Evolutionary conservation across 208 protist species (phyloP).

Genomic region (Crithidia thermophila): DNA sequence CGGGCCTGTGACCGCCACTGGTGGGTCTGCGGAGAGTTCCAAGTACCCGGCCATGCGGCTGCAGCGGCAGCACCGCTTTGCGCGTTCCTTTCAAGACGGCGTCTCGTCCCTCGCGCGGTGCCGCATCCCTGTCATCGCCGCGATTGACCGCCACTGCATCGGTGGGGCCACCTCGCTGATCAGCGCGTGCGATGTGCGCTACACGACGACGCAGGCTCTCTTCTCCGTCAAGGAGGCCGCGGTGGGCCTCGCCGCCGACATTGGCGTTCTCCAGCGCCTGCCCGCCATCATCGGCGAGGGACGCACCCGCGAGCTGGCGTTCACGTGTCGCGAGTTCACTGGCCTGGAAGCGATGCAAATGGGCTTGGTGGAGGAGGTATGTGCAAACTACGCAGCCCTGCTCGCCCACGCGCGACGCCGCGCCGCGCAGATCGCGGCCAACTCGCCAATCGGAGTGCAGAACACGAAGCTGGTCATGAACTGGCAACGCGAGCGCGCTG

Average conservation of each 20-base stretch:
- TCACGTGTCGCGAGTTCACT: slow-evolving; percentile 55
- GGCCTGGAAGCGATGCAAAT: slow-evolving; percentile 39
- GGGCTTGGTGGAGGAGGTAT: slow-evolving; percentile 71
- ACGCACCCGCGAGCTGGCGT: slow-evolving; percentile 68
- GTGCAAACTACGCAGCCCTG: slow-evolving; percentile 44
- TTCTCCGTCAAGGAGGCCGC: slow-evolving; percentile 71
- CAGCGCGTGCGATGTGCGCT: slow-evolving; percentile 70
- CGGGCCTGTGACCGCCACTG: not conserved
- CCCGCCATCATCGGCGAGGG: slow-evolving; percentile 70
- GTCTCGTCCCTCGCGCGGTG: slow-evolving; percentile 63
- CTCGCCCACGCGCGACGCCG: slow-evolving; percentile 40
- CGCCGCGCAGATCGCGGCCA: slow-evolving; percentile 51
- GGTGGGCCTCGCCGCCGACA: slow-evolving; percentile 75
- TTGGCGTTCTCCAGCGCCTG: slow-evolving; percentile 74
- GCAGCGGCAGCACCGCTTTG: slow-evolving; percentile 51
- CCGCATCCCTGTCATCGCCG: slow-evolving; percentile 63
- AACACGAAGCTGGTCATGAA: slow-evolving; percentile 79
- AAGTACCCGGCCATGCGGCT: slow-evolving; percentile 58
- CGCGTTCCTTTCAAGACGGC: slow-evolving; percentile 53
- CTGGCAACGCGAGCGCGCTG: slow-evolving; percentile 40
- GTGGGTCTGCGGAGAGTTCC: not conserved
- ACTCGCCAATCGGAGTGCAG: slow-evolving; percentile 76
- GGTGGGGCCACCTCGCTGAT: slow-evolving; percentile 73
- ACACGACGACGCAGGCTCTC: slow-evolving; percentile 46
- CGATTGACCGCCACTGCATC: slow-evolving; percentile 72